These are phyloP conservation scores for Tuber microsphaerosporum DNA, from an alignment of 495 filamentous ascomycete genomes.

Conservation along the genomic window DNA sequence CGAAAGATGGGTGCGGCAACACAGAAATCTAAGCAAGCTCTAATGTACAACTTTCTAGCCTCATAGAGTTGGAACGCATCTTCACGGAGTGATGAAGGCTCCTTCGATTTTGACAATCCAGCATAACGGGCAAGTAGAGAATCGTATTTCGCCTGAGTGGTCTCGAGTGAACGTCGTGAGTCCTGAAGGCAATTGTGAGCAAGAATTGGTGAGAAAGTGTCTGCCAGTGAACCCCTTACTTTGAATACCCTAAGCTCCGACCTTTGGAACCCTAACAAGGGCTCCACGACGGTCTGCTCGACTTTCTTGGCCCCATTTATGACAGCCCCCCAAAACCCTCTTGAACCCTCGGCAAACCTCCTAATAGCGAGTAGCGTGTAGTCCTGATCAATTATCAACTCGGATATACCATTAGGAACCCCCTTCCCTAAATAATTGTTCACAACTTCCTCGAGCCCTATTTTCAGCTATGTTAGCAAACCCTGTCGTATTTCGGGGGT, in stretches of 20 bases:
- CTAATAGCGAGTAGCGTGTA: slow-evolving; percentile 83
- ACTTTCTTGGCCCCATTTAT: slow-evolving; percentile 64
- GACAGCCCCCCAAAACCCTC: slow-evolving; percentile 78
- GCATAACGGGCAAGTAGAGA: slow-evolving; percentile 69
- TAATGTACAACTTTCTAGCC: slow-evolving; percentile 81
- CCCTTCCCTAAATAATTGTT: slow-evolving; percentile 65
- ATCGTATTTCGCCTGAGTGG: slow-evolving; percentile 78
- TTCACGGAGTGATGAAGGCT: slow-evolving; percentile 79
- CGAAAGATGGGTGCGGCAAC: slow-evolving; percentile 76
- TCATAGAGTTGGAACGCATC: slow-evolving; percentile 96
- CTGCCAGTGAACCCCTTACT: slow-evolving; percentile 37
- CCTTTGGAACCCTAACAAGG: slow-evolving; percentile 66
- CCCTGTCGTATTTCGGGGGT: not conserved
- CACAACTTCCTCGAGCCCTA: slow-evolving; percentile 47
- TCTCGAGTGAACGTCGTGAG: slow-evolving; percentile 62
- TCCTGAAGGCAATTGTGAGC: slow-evolving; percentile 50
- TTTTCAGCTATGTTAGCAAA: slow-evolving; percentile 3
- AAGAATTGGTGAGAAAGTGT: slow-evolving; percentile 10
- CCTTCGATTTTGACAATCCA: slow-evolving; percentile 82
- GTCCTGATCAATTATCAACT: slow-evolving; percentile 84
- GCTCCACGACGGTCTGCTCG: slow-evolving; percentile 69
- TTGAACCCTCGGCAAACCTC: slow-evolving; percentile 72
- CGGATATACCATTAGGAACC: slow-evolving; percentile 60
- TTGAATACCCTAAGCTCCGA: slow-evolving; percentile 66
- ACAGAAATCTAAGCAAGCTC: slow-evolving; percentile 87